Evolutionary conservation across 306 rosid species (phyloP).

Genomic region (Hylodesmum podocarpum): DNA sequence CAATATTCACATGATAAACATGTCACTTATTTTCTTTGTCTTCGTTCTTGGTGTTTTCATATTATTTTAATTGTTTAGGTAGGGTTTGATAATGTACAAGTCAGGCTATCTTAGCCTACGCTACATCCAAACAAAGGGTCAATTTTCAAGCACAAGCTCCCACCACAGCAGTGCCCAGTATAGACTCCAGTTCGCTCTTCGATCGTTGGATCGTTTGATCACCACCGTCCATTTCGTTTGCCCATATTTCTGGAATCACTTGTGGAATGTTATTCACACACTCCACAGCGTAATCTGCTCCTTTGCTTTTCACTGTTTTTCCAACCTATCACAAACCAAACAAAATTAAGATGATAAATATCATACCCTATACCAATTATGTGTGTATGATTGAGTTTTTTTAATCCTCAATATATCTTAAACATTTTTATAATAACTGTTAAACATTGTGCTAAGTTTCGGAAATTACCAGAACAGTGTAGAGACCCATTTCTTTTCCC

Average conservation of each 20-base stretch:
- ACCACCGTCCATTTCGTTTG: conserved; percentile 23
- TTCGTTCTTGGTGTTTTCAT: neutral
- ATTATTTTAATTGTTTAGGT: neutral
- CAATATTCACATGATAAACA: conserved; percentile 30
- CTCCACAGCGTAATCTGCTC: conserved; percentile 64
- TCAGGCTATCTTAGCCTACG: neutral
- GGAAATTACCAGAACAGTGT: conserved; percentile 67
- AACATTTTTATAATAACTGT: too few relatives aligned
- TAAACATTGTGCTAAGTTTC: neutral
- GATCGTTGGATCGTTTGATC: conserved; percentile 40
- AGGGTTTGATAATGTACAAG: conserved; percentile 1
- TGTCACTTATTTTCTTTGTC: neutral
- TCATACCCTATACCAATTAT: too few relatives aligned
- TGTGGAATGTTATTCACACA: conserved; percentile 43
- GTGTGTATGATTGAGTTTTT: too few relatives aligned
- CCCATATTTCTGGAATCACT: conserved; percentile 67
- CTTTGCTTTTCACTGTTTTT: conserved; percentile 47
- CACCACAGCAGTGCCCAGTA: conserved; percentile 45
- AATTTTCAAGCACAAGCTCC: conserved; percentile 68
- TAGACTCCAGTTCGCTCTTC: conserved; percentile 59
- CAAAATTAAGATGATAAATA: too few relatives aligned
- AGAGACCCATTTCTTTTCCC: conserved; percentile 70
- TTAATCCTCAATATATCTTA: too few relatives aligned
- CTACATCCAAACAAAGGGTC: neutral
- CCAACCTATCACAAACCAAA: conserved; percentile 58